Evolutionary conservation across 768 basidiomycete species (phyloP).

Genomic region (Clathrus columnatus): DNA sequence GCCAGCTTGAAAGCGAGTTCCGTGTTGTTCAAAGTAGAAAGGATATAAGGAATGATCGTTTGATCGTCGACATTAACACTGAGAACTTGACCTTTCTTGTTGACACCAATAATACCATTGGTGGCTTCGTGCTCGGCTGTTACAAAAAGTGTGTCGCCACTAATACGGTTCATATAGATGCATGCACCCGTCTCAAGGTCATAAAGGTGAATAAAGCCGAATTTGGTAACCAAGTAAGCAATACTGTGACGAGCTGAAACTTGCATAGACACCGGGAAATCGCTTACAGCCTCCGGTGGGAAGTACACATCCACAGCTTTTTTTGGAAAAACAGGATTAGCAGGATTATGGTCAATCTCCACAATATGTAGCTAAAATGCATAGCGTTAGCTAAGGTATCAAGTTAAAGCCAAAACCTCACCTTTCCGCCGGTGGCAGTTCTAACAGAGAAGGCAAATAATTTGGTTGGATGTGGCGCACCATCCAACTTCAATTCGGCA

Average conservation of each 20-base stretch:
- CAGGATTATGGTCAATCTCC: conserved; percentile 92
- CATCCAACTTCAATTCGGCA: conserved; percentile 85
- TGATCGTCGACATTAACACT: conserved; percentile 96
- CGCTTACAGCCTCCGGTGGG: conserved; percentile 94
- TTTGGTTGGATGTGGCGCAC: conserved; percentile 76
- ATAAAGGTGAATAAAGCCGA: conserved; percentile 98
- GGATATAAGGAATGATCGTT: conserved; percentile 90
- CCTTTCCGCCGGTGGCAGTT: conserved; percentile 97
- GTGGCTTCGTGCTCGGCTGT: conserved; percentile 93
- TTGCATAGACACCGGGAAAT: conserved; percentile 99
- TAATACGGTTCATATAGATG: conserved; percentile 99
- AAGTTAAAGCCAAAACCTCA: conserved; percentile 27
- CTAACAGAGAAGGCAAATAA: conserved; percentile 93
- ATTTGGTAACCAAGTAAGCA: conserved; percentile 95
- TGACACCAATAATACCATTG: conserved; percentile 96
- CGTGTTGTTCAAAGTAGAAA: conserved; percentile 90
- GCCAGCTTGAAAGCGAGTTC: conserved; percentile 98
- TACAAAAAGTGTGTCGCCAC: conserved; percentile 98
- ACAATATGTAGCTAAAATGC: conserved; percentile 82
- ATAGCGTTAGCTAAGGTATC: not conserved
- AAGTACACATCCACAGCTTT: conserved; percentile 99
- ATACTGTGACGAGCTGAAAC: conserved; percentile 96
- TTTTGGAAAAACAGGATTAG: conserved; percentile 90
- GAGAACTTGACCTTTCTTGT: conserved; percentile 98
- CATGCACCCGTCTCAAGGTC: conserved; percentile 96